Evolutionary conservation across 2,329 filamentous ascomycete species (phyloP), one percentile per base, ranked within the genome.

Genomic region (Akanthomyces lecanii): DNA sequence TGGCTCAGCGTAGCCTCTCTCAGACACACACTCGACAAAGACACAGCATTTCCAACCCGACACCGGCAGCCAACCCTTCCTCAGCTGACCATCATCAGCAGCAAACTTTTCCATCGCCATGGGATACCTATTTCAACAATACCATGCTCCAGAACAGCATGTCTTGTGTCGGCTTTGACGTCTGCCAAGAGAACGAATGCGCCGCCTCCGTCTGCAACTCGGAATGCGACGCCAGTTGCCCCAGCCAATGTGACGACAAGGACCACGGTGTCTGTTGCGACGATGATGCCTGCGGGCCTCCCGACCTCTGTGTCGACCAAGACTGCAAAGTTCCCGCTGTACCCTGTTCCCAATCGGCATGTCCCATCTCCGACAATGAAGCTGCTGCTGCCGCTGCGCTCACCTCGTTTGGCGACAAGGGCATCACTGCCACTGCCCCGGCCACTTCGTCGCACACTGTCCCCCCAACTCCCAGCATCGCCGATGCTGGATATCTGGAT

Each of bases 281-380:
- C 33, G 73, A 76, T 59, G 69, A 69, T 16, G 67, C 69, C n/a
- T 76, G 74, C 64, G 69, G 66, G 7, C 69, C 70, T 10, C 70
- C 74, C 18, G 74, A 77, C 40, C 68, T 77, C 38, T 80, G 79
- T 61, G 68, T 77, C 59, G 74, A 78, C 66, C 71, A 76, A 54
- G 70, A 74, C 44, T 79, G 78, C 65, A 70, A 73, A 28, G 72
- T 71, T 5, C 74, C 76, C 28, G 69, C 70, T 16, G 67, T 69
- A 23, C 70, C 71, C n/a, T 79, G 77, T 64, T 74, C 69, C 28
- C 69, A 73, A 40, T 67, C 70, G 16, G 45, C 60, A 2, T 68
- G 65, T 57, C 61, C 64, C 25, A 58, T 66, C 36, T 61, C 63
- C 7, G 69, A 71, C 53, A 70, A 69, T 47, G 68, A 63, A 6